Evolutionary conservation across 139 green algal genomes (phyloP), one percentile per base, ranked within the genome.

Genomic region (Penium margaritaceum): DNA sequence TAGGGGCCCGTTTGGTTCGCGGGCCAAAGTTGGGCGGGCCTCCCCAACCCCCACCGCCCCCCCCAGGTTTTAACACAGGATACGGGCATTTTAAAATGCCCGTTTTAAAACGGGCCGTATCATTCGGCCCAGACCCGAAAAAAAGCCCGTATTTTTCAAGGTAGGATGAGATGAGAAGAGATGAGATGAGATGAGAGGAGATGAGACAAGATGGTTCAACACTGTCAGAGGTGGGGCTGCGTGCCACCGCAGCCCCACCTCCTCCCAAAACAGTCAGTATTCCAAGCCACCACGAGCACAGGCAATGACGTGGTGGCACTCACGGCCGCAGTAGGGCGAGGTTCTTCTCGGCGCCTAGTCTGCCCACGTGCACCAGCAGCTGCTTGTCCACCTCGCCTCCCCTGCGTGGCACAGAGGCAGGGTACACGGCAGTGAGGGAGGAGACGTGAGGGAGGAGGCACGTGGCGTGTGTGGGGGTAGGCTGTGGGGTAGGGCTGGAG

Each of bases 301-400:
- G 12, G 41, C 9, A 12, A 12, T 9, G 41, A 12, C 15, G 54
- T 12, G 41, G 7, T 12, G 5, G 36, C 14, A 76, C 74, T 71
- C 54, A 81, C 74, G 33, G 21, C 63, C 83, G 83, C 71, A 88
- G 60, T 5, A 72, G 61, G n/a, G 36, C 66, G 33, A 88, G 66
- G 34, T 87, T 87, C 80, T 90, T 90, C 78, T 90, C 85, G 67
- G 83, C 85, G 27, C 94, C 94, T 36, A 98, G 86, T 1, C 94
- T 81, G 7, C 94, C 94, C 29, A 98, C 94, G 61, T 95, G 94
- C n/a, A 92, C 77, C 39, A 98, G 78, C 58, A 97, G 74, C n/a
- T 86, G 84, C 39, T 74, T 74, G 5, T 74, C 34, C 0, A 39
- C 38, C 66, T 74, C 66, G 5, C 66, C 66, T 2, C 41, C 41